A percentile compares a stretch with the other conserved stretches of the same genome.
These are phyloP conservation scores for Leptographium wingfieldii DNA, from an alignment of 2,329 filamentous ascomycete species.

Conservation along the genomic window DNA sequence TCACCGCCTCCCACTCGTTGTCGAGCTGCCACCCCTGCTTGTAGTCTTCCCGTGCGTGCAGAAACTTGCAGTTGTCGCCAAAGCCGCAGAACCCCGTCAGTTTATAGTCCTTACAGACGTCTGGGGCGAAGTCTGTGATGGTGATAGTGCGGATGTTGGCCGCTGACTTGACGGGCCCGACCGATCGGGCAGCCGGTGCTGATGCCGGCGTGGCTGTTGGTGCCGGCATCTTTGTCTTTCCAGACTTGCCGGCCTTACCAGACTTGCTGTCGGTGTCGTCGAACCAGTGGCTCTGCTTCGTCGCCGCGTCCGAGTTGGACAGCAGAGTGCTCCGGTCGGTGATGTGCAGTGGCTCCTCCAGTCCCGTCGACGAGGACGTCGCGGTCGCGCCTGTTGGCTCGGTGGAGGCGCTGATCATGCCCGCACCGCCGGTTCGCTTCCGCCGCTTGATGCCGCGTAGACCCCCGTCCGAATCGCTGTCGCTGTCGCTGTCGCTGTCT, in stretches of 20 bases:
- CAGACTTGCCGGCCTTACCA: constrained; percentile 26
- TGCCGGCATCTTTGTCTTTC: neutral
- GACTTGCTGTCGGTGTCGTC: constrained; percentile 25
- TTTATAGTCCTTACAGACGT: constrained; percentile 75
- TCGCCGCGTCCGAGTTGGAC: constrained; percentile 68
- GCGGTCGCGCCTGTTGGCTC: constrained; percentile 10
- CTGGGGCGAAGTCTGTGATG: constrained; percentile 78
- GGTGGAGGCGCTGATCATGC: constrained; percentile 24
- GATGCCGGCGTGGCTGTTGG: neutral
- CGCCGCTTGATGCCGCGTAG: constrained; percentile 60
- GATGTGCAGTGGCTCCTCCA: constrained; percentile 17
- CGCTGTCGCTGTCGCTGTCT: constrained; percentile 35
- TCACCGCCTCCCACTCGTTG: constrained; percentile 79
- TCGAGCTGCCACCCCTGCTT: constrained; percentile 95
- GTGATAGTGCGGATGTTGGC: constrained; percentile 87
- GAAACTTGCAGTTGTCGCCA: constrained; percentile 70
- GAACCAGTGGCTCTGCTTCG: constrained; percentile 62
- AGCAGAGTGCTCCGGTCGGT: constrained; percentile 52
- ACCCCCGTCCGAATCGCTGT: constrained; percentile 45
- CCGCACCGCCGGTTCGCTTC: constrained; percentile 31
- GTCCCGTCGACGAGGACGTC: constrained; percentile 1
- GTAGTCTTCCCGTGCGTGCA: constrained; percentile 66
- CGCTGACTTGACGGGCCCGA: constrained; percentile 79
- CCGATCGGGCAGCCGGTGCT: constrained; percentile 24
- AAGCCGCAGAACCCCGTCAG: constrained; percentile 47